Base-by-base conservation (phyloP, 2,329 filamentous ascomycete genomes). In the Trichoderma afroharzianum region DNA sequence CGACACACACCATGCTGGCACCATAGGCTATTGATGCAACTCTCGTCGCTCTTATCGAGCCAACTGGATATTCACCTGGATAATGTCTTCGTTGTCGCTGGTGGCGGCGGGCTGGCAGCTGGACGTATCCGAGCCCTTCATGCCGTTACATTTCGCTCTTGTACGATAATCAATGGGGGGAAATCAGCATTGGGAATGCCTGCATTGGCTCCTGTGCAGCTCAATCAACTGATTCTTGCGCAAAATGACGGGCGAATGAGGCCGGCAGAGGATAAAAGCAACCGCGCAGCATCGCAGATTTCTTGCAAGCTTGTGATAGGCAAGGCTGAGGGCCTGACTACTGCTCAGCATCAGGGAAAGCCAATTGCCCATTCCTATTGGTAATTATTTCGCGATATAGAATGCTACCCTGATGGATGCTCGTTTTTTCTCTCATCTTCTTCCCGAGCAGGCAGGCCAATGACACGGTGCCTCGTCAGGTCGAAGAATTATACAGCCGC, bases 1-100 rank as follows among this genome's bases (percentile, higher is more conserved):
- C 57, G 67, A 69, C 67, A 69, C 67, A 69, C 67, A 62, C 67
- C 39, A 69, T 39, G 28, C 67, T 69, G 57, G 67, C 67, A 69
- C 67, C 67, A 62, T 39, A 61, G 33, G 55, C 67, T 62, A 69
- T 69, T 50, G 67, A 62, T 69, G 67, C 67, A 69, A 62, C 30
- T 21, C 26, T 39, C 21, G 18, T n/a, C 12, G n/a, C 15, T 21
- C 67, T 69, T 69, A 69, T 69, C 67, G 55, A 69, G 57, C 67
- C 67, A 69, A 69, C 67, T 69, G 67, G 67, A 61, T 36, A 68
- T 68, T 69, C 67, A 62, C 55, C 57, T 69, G 39, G 67, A 12
- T 69, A 62, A 69, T 62, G 18, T 69, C 47, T 7, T 62, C n/a
- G 50, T 39, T n/a, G 63, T 18, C 61, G 36, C 57, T 69, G 67